Percentiles rank a stretch among this genome's conserved stretches.
Evolutionary conservation across 1,284 basidiomycete genomes (phyloP).

Genomic region (Rhodotorula sp.): DNA sequence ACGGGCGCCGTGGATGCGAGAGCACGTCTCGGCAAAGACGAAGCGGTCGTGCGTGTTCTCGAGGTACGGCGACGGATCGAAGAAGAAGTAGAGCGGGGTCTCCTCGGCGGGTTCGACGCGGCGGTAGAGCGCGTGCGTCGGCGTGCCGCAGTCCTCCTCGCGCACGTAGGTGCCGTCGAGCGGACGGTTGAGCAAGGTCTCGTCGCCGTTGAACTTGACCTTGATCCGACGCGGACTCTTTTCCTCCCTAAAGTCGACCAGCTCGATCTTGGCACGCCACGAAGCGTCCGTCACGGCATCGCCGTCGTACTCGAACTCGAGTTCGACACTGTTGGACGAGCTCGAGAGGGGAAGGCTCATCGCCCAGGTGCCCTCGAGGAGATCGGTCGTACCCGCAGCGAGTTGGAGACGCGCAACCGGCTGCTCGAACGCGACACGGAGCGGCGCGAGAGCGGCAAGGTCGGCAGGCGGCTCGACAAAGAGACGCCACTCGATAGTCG

Average conservation of each 20-base stretch:
- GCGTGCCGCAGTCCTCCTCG: slow-evolving; percentile 82
- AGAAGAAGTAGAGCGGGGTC: slow-evolving; percentile 68
- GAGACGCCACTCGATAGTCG: slow-evolving; percentile 80
- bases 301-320: slow-evolving; percentile 64
- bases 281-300: slow-evolving; percentile 62
- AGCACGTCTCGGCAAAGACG: slow-evolving; percentile 74
- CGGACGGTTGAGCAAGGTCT: slow-evolving; percentile 64
- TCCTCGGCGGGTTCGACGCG: slow-evolving; percentile 56
- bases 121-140: slow-evolving; percentile 79
- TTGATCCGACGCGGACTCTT: slow-evolving; percentile 66
- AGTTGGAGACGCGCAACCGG: slow-evolving; percentile 74
- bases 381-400: slow-evolving; percentile 45
- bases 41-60: slow-evolving; percentile 69
- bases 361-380: slow-evolving; percentile 76
- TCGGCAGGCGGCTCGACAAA: slow-evolving; percentile 38
- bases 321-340: slow-evolving; percentile 57
- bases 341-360: slow-evolving; percentile 69
- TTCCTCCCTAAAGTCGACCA: slow-evolving; percentile 67
- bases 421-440: slow-evolving; percentile 68
- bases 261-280: slow-evolving; percentile 81
- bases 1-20: slow-evolving; percentile 72
- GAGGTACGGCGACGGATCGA: slow-evolving; percentile 78
- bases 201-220: slow-evolving; percentile 54
- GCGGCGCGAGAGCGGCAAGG: slow-evolving; percentile 67
- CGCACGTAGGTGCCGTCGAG: slow-evolving; percentile 76